Evolutionary conservation across 1,284 basidiomycete species (phyloP).

Genomic region (Trichosporon ovoides): DNA sequence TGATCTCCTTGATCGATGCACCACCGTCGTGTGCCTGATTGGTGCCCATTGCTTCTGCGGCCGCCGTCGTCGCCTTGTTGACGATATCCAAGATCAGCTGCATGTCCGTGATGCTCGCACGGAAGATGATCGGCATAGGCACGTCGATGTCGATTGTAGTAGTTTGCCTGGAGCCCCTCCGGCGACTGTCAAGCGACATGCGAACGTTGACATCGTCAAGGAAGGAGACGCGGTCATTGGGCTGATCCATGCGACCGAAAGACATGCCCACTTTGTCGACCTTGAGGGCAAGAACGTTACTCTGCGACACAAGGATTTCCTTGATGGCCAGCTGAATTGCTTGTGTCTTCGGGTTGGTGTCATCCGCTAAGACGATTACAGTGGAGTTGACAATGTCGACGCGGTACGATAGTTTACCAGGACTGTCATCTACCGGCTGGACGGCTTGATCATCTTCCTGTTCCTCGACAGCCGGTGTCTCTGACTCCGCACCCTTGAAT

Average conservation of each 20-base stretch:
- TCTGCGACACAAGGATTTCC: slow-evolving; percentile 85
- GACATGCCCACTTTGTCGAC: slow-evolving; percentile 89
- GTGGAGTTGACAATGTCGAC: slow-evolving; percentile 89
- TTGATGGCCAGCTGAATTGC: slow-evolving; percentile 81
- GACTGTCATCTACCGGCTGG: slow-evolving; percentile 21
- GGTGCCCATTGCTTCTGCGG: slow-evolving; percentile 31
- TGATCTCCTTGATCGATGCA: background rate
- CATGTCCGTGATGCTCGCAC: slow-evolving; percentile 90
- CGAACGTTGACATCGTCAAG: slow-evolving; percentile 90
- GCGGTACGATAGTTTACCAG: slow-evolving; percentile 56
- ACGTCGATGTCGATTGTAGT: slow-evolving; percentile 78
- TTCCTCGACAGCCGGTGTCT: slow-evolving; percentile 24
- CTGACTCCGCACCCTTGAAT: slow-evolving; percentile 45
- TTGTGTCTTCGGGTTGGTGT: slow-evolving; percentile 71
- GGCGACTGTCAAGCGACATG: slow-evolving; percentile 76
- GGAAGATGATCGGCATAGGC: slow-evolving; percentile 75
- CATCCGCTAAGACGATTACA: slow-evolving; percentile 82
- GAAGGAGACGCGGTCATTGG: slow-evolving; percentile 73
- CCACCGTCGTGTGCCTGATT: background rate
- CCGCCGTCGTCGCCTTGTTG: slow-evolving; percentile 75
- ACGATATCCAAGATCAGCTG: slow-evolving; percentile 81
- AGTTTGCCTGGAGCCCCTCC: slow-evolving; percentile 66
- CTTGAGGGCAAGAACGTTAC: slow-evolving; percentile 78
- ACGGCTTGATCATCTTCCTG: slow-evolving; percentile 22
- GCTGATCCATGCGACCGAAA: slow-evolving; percentile 76